Percentiles rank a stretch among this genome's conserved stretches.
Conservation (phyloP, 2,329 filamentous ascomycete genomes). For the Talaromyces sp. region DNA sequence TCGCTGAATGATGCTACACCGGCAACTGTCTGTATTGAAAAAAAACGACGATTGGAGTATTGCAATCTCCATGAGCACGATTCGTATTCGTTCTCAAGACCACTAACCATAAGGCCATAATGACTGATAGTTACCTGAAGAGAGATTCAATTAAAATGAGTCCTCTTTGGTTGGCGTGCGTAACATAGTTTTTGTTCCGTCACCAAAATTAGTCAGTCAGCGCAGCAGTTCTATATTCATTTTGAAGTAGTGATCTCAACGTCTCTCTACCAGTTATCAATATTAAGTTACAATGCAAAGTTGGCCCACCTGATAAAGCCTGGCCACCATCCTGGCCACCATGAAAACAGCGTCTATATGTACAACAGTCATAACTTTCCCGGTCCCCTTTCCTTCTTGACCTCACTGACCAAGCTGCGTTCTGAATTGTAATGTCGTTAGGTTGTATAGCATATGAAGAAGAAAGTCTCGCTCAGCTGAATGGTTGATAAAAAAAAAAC, state of each 20-base stretch:
- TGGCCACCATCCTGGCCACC: slow-evolving; percentile 1
- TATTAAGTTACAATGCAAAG: slow-evolving; percentile 6
- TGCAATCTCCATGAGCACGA: no score
- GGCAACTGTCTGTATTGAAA: slow-evolving; percentile 1
- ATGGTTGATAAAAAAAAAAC: neutral
- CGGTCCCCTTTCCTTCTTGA: neutral
- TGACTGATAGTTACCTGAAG: no score
- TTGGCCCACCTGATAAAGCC: slow-evolving; percentile 2
- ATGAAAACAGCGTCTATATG: slow-evolving; percentile 11
- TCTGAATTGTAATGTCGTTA: slow-evolving; percentile 12
- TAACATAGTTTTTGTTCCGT: neutral
- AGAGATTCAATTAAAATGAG: neutral
- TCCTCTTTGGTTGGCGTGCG: neutral
- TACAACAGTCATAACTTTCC: slow-evolving; percentile 10
- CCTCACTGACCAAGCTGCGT: neutral
- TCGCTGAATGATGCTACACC: neutral
- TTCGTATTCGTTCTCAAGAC: no score
- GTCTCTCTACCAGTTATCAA: neutral
- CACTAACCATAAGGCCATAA: neutral
- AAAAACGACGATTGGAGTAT: neutral
- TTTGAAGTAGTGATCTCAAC: neutral
- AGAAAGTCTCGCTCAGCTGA: slow-evolving; percentile 3
- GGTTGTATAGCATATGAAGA: neutral
- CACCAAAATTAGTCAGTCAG: neutral
- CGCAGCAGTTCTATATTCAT: neutral